Evolutionary conservation across 2,329 filamentous ascomycete species (phyloP).

Genomic region (Ceratocystis eucalypticola): DNA sequence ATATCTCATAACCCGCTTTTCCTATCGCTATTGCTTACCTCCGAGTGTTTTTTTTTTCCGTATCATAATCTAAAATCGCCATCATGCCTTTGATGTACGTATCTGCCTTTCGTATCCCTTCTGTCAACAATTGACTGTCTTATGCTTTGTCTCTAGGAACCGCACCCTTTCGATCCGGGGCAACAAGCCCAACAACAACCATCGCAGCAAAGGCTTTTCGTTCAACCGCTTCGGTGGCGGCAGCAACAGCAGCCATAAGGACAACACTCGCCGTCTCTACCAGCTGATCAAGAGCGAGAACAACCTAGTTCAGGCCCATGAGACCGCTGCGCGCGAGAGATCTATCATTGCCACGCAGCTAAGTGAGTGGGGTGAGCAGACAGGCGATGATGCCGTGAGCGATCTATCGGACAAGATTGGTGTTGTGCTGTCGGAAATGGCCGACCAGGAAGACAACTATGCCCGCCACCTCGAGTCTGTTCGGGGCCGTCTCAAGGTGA

Average conservation of each 20-base stretch:
- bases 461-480: constrained; percentile 80
- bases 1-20: constrained; percentile 4
- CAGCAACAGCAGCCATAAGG: constrained; percentile 54
- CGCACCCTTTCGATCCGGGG: constrained; percentile 22
- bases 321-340: constrained; percentile 72
- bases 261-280: constrained; percentile 78
- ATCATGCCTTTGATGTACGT: constrained; percentile 19
- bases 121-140: background rate
- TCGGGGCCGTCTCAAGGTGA: constrained; percentile 69
- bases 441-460: constrained; percentile 82
- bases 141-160: constrained; percentile 13
- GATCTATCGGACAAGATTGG: constrained; percentile 94
- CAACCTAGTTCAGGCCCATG: constrained; percentile 70
- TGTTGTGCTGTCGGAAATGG: constrained; percentile 80
- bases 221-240: constrained; percentile 70
- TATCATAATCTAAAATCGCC: background rate
- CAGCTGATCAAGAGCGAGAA: constrained; percentile 93
- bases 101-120: background rate
- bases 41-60: background rate
- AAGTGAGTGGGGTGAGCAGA: constrained; percentile 92
- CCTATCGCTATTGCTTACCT: background rate
- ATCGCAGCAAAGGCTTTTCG: constrained; percentile 58
- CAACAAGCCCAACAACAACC: constrained; percentile 28
- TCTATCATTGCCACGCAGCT: constrained; percentile 76
- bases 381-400: constrained; percentile 70